A percentile compares a stretch with the other conserved stretches of the same genome.
Evolutionary conservation across 2,329 filamentous ascomycete genomes (phyloP).

Genomic region (Neobulgaria alba): DNA sequence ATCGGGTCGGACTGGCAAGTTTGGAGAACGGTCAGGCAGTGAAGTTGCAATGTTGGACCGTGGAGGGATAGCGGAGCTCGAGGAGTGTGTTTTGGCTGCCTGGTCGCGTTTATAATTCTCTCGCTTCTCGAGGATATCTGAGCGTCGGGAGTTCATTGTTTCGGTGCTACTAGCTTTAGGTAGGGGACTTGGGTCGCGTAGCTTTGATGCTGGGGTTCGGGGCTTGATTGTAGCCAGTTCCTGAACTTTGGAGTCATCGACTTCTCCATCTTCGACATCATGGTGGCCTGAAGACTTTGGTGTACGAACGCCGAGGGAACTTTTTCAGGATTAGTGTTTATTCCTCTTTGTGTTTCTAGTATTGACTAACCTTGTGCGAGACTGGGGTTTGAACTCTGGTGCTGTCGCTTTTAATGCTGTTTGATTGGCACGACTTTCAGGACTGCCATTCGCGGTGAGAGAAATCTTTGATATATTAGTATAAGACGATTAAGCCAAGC

Average conservation of each 20-base stretch:
- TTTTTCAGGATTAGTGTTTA: conserved; percentile 28
- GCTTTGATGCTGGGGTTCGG: conserved; percentile 1
- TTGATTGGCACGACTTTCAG: conserved; percentile 13
- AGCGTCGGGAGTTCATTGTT: conserved; percentile 17
- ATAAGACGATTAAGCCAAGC: no score
- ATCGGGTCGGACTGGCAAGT: conserved; percentile 27
- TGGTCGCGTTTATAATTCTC: conserved; percentile 24
- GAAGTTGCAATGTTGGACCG: conserved; percentile 16
- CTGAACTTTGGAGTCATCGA: conserved; percentile 47
- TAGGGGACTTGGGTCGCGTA: conserved; percentile 4
- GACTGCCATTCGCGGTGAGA: conserved; percentile 8
- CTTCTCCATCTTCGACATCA: conserved; percentile 66
- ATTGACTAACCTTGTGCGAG: conserved; percentile 26
- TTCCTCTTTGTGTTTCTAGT: neutral
- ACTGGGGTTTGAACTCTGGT: conserved; percentile 53
- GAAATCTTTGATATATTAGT: no score
- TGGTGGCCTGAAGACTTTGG: conserved; percentile 25
- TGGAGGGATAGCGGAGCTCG: conserved; percentile 13
- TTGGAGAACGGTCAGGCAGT: conserved; percentile 19
- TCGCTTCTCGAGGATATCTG: conserved; percentile 21
- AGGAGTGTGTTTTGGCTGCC: conserved; percentile 16
- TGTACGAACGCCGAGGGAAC: conserved; percentile 27
- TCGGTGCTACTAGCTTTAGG: conserved; percentile 2
- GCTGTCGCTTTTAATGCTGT: conserved; percentile 50
- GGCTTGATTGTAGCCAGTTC: conserved; percentile 4